phyloP scores from a whole-genome alignment of 257 asterid genomes.

The Plantago elongata region DNA sequence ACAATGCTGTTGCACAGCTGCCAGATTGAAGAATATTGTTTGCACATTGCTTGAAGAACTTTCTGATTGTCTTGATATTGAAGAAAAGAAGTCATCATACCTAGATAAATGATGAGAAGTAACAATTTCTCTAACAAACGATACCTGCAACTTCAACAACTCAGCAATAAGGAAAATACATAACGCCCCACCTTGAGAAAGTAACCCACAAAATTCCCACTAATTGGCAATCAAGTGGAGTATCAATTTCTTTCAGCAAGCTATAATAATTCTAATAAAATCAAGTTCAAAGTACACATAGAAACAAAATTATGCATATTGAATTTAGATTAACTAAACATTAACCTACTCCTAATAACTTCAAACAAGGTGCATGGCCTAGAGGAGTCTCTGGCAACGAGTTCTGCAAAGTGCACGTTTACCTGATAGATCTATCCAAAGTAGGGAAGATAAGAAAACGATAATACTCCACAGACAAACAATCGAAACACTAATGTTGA shows the following conservation, averaged over 20 bases:
- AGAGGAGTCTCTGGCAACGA: neutral
- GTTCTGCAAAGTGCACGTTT: too few species aligned
- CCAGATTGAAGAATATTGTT: too few species aligned
- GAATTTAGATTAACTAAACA: neutral
- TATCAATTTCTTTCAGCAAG: neutral
- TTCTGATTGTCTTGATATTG: too few species aligned
- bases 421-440: too few species aligned
- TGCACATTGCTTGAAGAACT: too few species aligned
- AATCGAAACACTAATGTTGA: too few species aligned
- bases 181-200: neutral
- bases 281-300: neutral
- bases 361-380: neutral
- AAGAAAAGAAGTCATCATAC: too few species aligned
- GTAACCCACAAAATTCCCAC: neutral
- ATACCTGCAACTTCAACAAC: neutral
- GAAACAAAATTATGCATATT: neutral
- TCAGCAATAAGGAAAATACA: neutral
- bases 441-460: too few species aligned
- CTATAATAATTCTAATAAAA: neutral
- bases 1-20: too few species aligned
- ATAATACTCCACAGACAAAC: too few species aligned
- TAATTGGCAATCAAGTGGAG: neutral
- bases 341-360: neutral
- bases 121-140: neutral
- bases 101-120: neutral